Conservation (phyloP, 208 protist species). For the Acanthamoeba lenticulata region DNA sequence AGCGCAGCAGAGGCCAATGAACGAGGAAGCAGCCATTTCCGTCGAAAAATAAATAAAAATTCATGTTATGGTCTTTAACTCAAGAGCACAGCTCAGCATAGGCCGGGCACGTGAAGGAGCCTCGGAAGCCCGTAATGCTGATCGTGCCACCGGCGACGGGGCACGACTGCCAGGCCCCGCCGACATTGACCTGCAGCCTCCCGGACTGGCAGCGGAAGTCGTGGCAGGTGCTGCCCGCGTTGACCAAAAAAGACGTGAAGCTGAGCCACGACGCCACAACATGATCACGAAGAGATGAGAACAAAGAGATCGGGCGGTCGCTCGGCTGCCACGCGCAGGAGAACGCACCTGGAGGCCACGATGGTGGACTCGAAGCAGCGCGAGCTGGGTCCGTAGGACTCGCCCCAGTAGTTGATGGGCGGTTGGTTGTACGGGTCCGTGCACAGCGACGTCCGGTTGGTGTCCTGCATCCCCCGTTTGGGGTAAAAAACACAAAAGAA, state of each 20-base stretch:
- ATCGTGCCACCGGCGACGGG: neutral
- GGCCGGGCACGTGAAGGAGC: conserved; percentile 30
- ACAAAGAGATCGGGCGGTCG: neutral
- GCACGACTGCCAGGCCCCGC: neutral
- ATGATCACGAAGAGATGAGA: neutral
- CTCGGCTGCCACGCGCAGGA: too few relatives aligned
- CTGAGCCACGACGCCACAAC: neutral
- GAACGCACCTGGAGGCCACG: neutral
- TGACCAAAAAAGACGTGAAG: neutral
- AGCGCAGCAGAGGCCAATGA: too few relatives aligned
- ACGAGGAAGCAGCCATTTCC: too few relatives aligned
- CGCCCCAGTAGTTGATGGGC: conserved; percentile 40
- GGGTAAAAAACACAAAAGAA: neutral
- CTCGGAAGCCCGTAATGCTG: conserved; percentile 9
- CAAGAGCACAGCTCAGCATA: neutral
- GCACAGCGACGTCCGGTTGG: conserved; percentile 15
- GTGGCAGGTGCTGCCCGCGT: conserved; percentile 31
- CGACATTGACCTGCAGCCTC: neutral
- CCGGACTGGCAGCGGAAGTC: neutral
- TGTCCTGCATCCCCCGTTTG: neutral
- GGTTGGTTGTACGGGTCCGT: neutral
- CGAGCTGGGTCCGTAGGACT: conserved; percentile 3
- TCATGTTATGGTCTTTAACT: too few relatives aligned
- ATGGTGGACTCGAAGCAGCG: conserved; percentile 48
- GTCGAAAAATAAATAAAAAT: too few relatives aligned